Evolutionary conservation across 352 stramenopile genomes (phyloP).

Genomic region (Phytophthora idaei): DNA sequence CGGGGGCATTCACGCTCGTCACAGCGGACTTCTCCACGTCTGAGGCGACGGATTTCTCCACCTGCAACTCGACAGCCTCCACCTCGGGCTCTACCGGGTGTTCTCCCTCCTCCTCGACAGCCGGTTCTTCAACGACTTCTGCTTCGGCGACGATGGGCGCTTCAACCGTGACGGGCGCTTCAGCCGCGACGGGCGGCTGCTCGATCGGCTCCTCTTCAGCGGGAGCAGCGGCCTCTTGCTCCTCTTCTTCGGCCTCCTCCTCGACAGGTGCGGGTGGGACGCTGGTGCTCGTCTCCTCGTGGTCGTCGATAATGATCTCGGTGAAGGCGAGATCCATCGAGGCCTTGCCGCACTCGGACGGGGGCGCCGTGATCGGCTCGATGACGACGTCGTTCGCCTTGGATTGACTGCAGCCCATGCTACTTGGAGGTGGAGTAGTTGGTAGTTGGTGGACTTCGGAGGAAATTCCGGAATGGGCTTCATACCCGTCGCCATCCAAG

Average conservation of each 20-base stretch:
- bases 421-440: conserved; percentile 6
- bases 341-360: conserved; percentile 34
- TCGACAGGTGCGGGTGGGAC: conserved; percentile 16
- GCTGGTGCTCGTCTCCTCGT: conserved; percentile 29
- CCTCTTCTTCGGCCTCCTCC: conserved; percentile 18
- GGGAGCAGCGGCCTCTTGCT: conserved; percentile 10
- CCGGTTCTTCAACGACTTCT: conserved; percentile 13
- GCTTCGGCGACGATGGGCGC: conserved; percentile 10
- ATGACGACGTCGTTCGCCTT: conserved; percentile 56
- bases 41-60: conserved; percentile 9
- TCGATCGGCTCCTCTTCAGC: conserved; percentile 15
- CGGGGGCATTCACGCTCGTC: conserved; percentile 11
- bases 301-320: conserved; percentile 38
- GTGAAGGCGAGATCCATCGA: conserved; percentile 37
- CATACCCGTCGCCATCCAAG: no score
- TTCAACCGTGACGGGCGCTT: conserved; percentile 4
- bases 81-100: conserved; percentile 12
- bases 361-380: conserved; percentile 31
- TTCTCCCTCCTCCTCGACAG: conserved; percentile 17
- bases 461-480: conserved; percentile 40
- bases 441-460: conserved; percentile 7
- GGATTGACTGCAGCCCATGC: conserved; percentile 75
- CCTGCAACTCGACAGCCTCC: conserved; percentile 16
- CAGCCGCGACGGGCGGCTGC: conserved; percentile 1
- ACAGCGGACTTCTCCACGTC: conserved; percentile 19